Percentiles rank a stretch among this genome's conserved stretches.
phyloP scores from a whole-genome alignment of 2,329 filamentous ascomycete genomes.

The Trichoderma asperellum region DNA sequence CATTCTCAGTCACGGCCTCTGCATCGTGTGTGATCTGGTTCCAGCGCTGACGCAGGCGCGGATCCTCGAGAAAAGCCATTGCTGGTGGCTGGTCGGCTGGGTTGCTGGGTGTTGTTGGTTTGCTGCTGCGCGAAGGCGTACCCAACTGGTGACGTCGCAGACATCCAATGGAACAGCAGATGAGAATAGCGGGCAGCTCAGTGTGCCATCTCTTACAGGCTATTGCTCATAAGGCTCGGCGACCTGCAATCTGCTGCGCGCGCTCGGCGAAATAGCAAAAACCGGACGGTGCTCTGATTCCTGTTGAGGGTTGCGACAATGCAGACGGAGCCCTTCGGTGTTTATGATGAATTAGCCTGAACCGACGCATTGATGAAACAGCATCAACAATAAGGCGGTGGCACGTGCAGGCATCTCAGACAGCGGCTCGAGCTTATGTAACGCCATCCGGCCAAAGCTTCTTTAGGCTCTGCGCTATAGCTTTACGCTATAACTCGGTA shows the following conservation, averaged over 20 bases:
- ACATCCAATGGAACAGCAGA: constrained; percentile 19
- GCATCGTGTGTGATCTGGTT: constrained; percentile 91
- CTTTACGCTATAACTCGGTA: background rate
- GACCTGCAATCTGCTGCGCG: background rate
- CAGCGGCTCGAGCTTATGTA: constrained; percentile 13
- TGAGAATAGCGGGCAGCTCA: constrained; percentile 5
- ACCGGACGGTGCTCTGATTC: background rate
- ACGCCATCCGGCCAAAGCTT: background rate
- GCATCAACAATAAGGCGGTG: constrained; percentile 1
- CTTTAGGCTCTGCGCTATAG: background rate
- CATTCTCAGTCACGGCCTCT: constrained; percentile 86
- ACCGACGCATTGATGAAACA: constrained; percentile 12
- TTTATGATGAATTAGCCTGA: constrained; percentile 18
- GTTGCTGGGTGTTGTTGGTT: background rate
- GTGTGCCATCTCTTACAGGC: constrained; percentile 10
- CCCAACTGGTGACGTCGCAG: constrained; percentile 25
- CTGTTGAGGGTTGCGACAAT: constrained; percentile 11
- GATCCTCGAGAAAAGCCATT: constrained; percentile 73
- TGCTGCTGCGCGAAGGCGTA: background rate
- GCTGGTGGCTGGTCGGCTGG: constrained; percentile 32
- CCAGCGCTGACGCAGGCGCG: constrained; percentile 88
- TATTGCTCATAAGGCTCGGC: background rate
- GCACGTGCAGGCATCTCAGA: constrained; percentile 21
- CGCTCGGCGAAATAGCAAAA: background rate
- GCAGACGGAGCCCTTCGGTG: background rate